These are phyloP conservation scores for Pholiota conissans DNA, from an alignment of 768 basidiomycete species.

Conservation along the genomic window DNA sequence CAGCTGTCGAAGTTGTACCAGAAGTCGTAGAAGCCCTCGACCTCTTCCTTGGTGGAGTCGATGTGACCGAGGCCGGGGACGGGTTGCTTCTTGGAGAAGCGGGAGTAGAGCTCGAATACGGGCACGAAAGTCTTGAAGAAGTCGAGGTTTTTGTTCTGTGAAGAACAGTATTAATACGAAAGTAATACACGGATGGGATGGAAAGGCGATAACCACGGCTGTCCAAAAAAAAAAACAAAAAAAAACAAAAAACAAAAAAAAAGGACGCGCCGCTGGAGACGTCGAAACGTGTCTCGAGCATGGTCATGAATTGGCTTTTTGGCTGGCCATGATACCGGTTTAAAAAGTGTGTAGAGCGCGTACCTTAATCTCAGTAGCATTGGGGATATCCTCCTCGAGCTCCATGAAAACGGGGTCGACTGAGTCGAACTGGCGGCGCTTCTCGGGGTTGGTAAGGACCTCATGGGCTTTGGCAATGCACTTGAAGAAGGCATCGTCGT, in stretches of 20 bases:
- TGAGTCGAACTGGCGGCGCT: slow-evolving; percentile 93
- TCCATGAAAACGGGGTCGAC: slow-evolving; percentile 80
- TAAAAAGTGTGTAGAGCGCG: no score
- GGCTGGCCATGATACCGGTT: no score
- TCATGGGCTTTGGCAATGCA: slow-evolving; percentile 99
- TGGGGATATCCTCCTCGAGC: slow-evolving; percentile 78
- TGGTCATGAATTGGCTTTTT: no score
- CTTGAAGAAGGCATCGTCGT: slow-evolving; percentile 99
- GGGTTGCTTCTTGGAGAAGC: slow-evolving; percentile 86
- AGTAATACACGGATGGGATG: background rate
- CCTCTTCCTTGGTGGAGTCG: slow-evolving; percentile 74
- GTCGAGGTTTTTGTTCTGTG: slow-evolving; percentile 48
- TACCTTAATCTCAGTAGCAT: slow-evolving; percentile 59
- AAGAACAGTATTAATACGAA: background rate
- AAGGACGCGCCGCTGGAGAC: no score
- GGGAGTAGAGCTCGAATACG: slow-evolving; percentile 89
- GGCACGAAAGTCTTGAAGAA: slow-evolving; percentile 78
- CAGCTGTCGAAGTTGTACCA: slow-evolving; percentile 99
- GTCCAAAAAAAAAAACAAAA: no score
- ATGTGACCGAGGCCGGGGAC: slow-evolving; percentile 77
- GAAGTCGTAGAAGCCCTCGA: slow-evolving; percentile 96
- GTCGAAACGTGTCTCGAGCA: no score
- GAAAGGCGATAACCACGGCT: no score
- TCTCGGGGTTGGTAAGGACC: slow-evolving; percentile 82
- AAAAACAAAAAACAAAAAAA: no score